Base-by-base conservation (phyloP, 1,284 basidiomycete species). In the Lignosus rhinocerotis region DNA sequence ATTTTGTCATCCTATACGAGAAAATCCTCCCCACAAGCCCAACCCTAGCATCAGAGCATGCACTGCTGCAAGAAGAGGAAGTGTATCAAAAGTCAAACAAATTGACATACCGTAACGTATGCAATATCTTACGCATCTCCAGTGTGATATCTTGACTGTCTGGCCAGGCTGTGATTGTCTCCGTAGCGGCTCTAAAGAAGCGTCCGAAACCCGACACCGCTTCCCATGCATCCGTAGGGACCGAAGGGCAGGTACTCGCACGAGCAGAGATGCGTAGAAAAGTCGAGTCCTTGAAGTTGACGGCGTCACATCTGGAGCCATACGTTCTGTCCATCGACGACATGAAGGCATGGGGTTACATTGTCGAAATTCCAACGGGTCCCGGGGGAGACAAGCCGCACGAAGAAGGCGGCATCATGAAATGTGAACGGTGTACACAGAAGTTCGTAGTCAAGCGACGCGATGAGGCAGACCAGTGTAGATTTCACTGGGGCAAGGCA, bases 401-500 rank as follows among this genome's bases (percentile, higher is more conserved):
- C 61, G 80, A 85, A 33, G 83, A 87, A 59, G 93, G 92, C 7
- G 78, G 85, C 56, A 71, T 82, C 14, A 78, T 81, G 56, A 86
- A 77, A 55, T 98, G 95, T 67, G 91, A 93, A 53, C 81, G 94
- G 39, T 98, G 95, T 69, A 75, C 75, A 16, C 78, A 83, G 56
- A 78, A 82, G 6, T 96, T 89, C 67, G 72, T 81, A 55, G 90
- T 94, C 36, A 86, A 83, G 63, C 76, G 78, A 42, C 76, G 76
- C 55, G 82, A 82, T 30, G 76, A 83, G 43, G 78, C 80, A 14
- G 82, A 85, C 2, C 81, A 88, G 61, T 98, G 95, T 71, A 74
- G 80, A 0, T 88, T 84, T 69, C 95, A 97, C 70, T 94, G 91
- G 87, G 94, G 94, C 0, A 87, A 81, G 71, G 77, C 82, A n/a